phyloP scores from a whole-genome alignment of 768 basidiomycete species.

The Mycena vitilis region DNA sequence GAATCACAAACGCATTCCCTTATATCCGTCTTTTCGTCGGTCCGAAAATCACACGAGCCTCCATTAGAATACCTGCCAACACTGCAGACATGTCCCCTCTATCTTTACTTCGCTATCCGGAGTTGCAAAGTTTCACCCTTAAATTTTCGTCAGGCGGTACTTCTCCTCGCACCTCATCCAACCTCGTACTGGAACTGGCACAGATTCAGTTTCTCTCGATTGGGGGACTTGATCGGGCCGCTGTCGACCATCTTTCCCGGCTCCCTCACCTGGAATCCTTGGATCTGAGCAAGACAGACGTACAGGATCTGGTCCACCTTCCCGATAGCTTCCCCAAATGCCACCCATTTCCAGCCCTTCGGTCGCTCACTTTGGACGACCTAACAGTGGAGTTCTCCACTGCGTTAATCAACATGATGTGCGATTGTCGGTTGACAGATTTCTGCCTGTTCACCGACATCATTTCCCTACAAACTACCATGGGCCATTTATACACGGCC shows the following conservation, averaged over 20 bases:
- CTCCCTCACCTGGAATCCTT: conserved; percentile 4
- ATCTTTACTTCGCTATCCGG: neutral
- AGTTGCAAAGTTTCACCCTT: neutral
- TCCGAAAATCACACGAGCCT: neutral
- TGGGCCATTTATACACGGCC: neutral
- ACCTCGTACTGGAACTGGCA: neutral
- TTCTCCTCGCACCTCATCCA: neutral
- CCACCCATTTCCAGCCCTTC: neutral
- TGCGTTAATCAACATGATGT: conserved; percentile 3
- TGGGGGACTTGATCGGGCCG: neutral
- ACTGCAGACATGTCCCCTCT: neutral
- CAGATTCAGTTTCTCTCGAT: neutral
- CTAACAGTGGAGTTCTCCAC: neutral
- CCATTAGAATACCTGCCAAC: neutral
- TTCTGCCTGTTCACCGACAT: neutral
- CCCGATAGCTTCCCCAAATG: too few species aligned
- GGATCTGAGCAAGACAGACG: neutral
- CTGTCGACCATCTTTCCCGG: conserved; percentile 1
- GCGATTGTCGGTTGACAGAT: neutral
- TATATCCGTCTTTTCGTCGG: conserved; percentile 9
- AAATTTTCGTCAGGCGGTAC: neutral
- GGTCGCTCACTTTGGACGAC: neutral
- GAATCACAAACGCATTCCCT: neutral
- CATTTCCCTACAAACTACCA: neutral
- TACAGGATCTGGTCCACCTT: neutral